Evolutionary conservation across 345 rosid genomes (phyloP), one percentile per base, ranked within the genome.

Genomic region (Laguncularia racemosa): DNA sequence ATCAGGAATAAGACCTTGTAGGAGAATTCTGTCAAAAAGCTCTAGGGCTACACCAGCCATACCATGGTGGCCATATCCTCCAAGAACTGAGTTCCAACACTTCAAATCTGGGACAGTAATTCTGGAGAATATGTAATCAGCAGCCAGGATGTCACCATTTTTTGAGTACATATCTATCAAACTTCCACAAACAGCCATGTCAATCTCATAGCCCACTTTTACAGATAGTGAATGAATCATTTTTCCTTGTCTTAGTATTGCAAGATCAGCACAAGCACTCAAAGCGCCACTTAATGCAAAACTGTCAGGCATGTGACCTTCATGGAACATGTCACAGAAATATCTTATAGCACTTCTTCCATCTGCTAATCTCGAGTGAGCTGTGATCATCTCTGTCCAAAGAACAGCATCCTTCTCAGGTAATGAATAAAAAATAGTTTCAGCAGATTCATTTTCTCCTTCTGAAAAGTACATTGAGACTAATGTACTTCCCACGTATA

Each of bases 371-470:
- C 84, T 83, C 8, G 89, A 77, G 55, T 84, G 78, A 18, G 89
- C 91, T 53, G 81, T 71, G 28, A 92, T 80, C 86, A 92, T 89
- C 80, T 86, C 93, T 47, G 97, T 92, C 97, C 97, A 89, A 16
- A 89, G 81, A 71, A 89, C 83, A 45, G 78, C 38, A 66, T 92
- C 98, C 71, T 72, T 91, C 59, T 78, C 78, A 3, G 55, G 47
- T 19, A 78, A 69, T 58, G 53, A 69, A 68, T 26, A 44, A 65
- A 86, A 89, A 66, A 83, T 72, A 28, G 56, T 60, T 53, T 58
- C 48, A 19, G 93, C 89, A 62, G 89, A 77, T 58, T 74, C 81
- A 48, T 64, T 47, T 21, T 84, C 87, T 46, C 78, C 60, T 59
- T 82, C 81, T 28, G 57, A 71, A 68, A 89, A 86, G 76, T 92